Evolutionary conservation across 2,329 filamentous ascomycete species (phyloP), one percentile per base, ranked within the genome.

Genomic region (Ilyonectria mors-panacis): DNA sequence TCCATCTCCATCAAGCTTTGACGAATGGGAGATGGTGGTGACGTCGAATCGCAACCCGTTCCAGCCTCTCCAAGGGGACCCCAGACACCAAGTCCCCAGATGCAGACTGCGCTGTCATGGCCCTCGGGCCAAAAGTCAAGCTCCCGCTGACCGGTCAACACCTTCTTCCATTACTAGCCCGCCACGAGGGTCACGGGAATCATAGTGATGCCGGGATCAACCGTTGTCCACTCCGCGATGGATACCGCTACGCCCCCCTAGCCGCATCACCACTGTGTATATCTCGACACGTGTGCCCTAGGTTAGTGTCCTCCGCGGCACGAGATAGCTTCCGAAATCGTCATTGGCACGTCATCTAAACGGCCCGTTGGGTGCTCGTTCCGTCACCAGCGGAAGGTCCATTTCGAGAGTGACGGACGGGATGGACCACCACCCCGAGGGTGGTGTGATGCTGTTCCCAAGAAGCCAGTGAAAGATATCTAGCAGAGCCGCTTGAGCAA

Each of bases 21-120:
- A 39, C 65, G 65, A 74, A 72, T 70, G 50, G 51, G 67, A 50
- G 35, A 47, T 51, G 61, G 59, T 44, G 51, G 50, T 66, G 65
- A 48, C 26, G 33, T 57, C 47, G 44, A 58, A 21, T 65, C 59
- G 51, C 54, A 63, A 62, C 70, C 56, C 55, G 59, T 51, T 71
- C 59, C 39, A 59, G 39, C 63, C 58, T 61, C 63, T 66, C 66
- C 56, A 51, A 59, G 33, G 21, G 64, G 63, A 65, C 56, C 64
- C 63, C 39, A 68, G 50, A 76, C 67, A 58, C 65, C 61, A 57
- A 65, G 37, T 57, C 39, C 26, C 65, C 59, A 59, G 67, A 73
- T 76, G 70, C 71, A 69, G 48, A 63, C 47, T 73, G 72, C 65
- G 73, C 68, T 76, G 73, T 73, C 68, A 69, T 66, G 66, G 66